These are phyloP conservation scores for Chrysopogon serrulatus DNA, from an alignment of 176 grass and related monocot genomes.

Conservation along the genomic window DNA sequence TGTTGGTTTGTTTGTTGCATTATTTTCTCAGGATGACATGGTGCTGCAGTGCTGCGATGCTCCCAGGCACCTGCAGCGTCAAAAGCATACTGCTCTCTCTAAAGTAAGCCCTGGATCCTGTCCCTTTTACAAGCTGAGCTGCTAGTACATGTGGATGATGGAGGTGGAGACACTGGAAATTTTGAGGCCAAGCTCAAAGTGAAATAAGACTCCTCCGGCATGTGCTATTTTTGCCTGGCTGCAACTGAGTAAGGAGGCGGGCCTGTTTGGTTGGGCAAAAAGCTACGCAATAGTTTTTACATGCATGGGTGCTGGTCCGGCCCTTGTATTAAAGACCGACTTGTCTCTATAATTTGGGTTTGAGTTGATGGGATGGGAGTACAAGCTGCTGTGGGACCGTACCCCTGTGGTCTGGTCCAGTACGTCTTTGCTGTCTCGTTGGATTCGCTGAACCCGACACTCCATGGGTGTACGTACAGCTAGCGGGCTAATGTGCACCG, in stretches of 20 bases:
- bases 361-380: not conserved
- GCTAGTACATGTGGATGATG: not conserved
- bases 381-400: not conserved
- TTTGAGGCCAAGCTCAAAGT: not conserved
- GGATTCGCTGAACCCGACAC: conserved; percentile 1
- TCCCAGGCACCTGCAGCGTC: not conserved
- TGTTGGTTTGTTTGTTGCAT: conserved; percentile 19
- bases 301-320: conserved; percentile 18
- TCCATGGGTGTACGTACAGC: too few relatives aligned
- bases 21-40: conserved; percentile 7
- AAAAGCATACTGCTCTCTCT: not conserved
- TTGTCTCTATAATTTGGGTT: conserved; percentile 6
- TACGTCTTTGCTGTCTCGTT: not conserved
- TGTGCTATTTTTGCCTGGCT: conserved; percentile 1
- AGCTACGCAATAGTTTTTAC: not conserved
- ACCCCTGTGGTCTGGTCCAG: not conserved
- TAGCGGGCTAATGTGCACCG: not conserved
- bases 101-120: conserved; percentile 5
- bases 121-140: not conserved
- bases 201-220: not conserved
- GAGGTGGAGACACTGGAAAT: not conserved
- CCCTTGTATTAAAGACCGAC: conserved; percentile 12
- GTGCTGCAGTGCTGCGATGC: not conserved
- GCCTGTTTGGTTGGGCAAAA: not conserved
- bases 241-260: conserved; percentile 4